These are phyloP conservation scores for Ophiobolus disseminans DNA, from an alignment of 2,329 filamentous ascomycete genomes.

Conservation along the genomic window DNA sequence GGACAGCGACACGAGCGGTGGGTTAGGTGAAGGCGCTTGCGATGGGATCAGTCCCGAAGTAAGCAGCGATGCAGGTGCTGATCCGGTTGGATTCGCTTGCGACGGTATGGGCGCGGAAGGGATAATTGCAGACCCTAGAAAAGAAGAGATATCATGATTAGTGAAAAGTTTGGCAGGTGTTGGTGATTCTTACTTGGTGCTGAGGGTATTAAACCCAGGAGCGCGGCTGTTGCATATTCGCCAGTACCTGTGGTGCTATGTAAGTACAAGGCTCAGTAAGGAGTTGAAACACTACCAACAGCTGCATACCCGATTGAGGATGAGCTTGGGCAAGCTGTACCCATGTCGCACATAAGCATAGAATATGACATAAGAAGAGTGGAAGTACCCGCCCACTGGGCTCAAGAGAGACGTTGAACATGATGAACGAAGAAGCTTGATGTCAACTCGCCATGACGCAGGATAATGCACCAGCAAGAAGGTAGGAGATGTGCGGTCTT, in stretches of 20 bases:
- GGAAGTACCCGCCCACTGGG: constrained; percentile 7
- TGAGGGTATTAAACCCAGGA: constrained; percentile 21
- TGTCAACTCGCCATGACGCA: constrained; percentile 12
- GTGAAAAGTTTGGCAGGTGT: neutral
- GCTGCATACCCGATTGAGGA: constrained; percentile 30
- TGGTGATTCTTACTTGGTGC: constrained; percentile 22
- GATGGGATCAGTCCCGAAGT: constrained; percentile 15
- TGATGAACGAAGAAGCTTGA: constrained; percentile 12
- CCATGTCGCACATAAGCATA: constrained; percentile 32
- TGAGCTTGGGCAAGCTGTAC: constrained; percentile 20
- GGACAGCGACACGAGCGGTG: neutral
- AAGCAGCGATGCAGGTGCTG: constrained; percentile 12
- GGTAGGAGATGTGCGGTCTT: constrained; percentile 21
- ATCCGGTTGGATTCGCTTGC: constrained; percentile 3
- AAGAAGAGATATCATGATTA: neutral
- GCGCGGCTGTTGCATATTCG: constrained; percentile 12
- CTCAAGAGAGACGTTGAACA: constrained; percentile 16
- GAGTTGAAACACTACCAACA: constrained; percentile 6
- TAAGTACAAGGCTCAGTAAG: constrained; percentile 19
- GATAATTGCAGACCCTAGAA: constrained; percentile 7
- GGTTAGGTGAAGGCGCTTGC: constrained; percentile 7
- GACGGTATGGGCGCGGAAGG: constrained; percentile 11
- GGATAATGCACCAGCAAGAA: constrained; percentile 14
- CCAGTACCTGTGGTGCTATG: constrained; percentile 19
- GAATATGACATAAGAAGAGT: constrained; percentile 21